Percentiles rank a stretch among this genome's conserved stretches.
Evolutionary conservation across 73 alveolate genomes (phyloP).

Genomic region (Blepharisma japonicum): DNA sequence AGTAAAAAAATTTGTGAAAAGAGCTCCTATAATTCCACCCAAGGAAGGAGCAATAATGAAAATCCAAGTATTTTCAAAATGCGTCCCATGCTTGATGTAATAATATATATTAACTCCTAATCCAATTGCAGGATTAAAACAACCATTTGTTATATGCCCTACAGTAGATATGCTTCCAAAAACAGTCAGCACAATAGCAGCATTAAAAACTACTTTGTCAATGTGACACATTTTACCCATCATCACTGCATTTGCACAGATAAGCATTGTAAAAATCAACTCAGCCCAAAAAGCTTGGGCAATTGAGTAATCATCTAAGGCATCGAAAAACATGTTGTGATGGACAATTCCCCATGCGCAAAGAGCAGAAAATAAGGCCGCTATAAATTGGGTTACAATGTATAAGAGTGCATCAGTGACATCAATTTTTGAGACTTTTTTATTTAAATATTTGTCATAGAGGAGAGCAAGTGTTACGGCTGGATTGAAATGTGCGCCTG

Average conservation of each 20-base stretch:
- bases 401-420: background rate
- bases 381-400: background rate
- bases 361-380: background rate
- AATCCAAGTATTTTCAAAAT: constrained; percentile 26
- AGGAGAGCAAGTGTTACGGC: background rate
- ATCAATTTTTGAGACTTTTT: background rate
- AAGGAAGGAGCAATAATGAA: constrained; percentile 9
- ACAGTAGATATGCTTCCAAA: background rate
- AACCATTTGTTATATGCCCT: constrained; percentile 3
- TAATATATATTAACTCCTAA: background rate
- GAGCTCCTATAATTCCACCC: constrained; percentile 18
- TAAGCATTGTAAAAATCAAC: background rate
- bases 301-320: background rate
- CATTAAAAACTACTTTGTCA: too few relatives aligned
- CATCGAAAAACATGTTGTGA: background rate
- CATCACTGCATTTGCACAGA: too few relatives aligned
- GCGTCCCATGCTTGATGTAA: background rate
- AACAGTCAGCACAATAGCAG: constrained; percentile 21
- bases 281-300: constrained; percentile 24
- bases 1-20: background rate
- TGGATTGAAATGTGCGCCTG: constrained; percentile 12
- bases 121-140: constrained; percentile 25
- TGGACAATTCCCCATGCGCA: constrained; percentile 16
- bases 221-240: too few relatives aligned
- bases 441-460: background rate